Base-by-base conservation (phyloP, 2,329 filamentous ascomycete species). In the Aspergillus novoparasiticus region DNA sequence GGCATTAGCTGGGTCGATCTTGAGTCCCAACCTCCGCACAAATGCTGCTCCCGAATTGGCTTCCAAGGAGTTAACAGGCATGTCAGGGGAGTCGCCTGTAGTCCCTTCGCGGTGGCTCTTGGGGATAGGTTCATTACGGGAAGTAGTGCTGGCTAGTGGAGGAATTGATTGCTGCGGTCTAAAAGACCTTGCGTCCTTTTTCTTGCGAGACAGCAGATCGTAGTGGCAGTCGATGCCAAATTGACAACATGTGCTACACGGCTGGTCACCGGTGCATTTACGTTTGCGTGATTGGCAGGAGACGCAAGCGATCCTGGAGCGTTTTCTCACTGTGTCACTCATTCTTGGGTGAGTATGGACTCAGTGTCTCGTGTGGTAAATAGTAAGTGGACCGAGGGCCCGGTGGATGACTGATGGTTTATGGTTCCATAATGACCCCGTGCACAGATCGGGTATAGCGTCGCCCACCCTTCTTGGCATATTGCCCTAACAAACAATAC, bases 41-140 rank as follows among this genome's bases (percentile, higher is more conserved):
- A 87, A 87, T 0, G 85, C 84, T 0, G 85, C 83, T 0, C 84
- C 85, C 0, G 85, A 87, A 64, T 87, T 87, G 41, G 83, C 85
- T 65, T 87, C 84, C 4, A 86, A 74, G 0, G 83, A 83, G 55
- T 71, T 69, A 34, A 71, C 60, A 11, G 74, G 70, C 4, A 69
- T 71, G 10, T 68, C 69, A 1, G 71, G 69, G 39, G 66, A 62
- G 43, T 64, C 64, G 2, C 62, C 66, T 9, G 67, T 60, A 23
- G 58, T 64, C 26, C 63, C 51, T 16, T 65, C 60, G 11, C 66
- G 59, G 28, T 59, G 60, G 16, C 48, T 57, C 50, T 66, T 66
- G 21, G 63, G 54, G 4, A 54, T 23, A 28, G 62, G 9, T 14
- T 65, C 62, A 30, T 53, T 21, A n/a, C 36, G 48, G 12, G 19